Evolutionary conservation across 192 early-diverging fungal genomes (phyloP).

Genomic region (Podila clonocystis): DNA sequence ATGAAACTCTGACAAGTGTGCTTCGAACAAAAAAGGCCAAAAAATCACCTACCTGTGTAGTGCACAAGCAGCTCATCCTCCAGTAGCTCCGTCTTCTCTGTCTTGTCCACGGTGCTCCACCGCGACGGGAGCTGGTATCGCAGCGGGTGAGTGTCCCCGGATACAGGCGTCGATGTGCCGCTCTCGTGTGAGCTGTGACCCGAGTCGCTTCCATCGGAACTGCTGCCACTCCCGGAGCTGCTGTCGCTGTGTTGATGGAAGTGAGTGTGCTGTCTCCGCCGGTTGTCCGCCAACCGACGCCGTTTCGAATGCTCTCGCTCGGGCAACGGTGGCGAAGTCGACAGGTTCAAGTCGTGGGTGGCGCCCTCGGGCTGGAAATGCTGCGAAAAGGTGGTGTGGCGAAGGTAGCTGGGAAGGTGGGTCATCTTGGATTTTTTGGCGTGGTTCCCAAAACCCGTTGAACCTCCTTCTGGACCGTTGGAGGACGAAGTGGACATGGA

Average conservation of each 20-base stretch:
- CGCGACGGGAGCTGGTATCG: slow-evolving; percentile 37
- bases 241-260: slow-evolving; percentile 16
- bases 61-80: slow-evolving; percentile 44
- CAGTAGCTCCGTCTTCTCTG: slow-evolving; percentile 35
- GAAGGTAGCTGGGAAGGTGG: slow-evolving; percentile 27
- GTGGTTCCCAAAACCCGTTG: neutral
- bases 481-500: slow-evolving; percentile 23
- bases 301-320: slow-evolving; percentile 31
- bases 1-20: neutral
- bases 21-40: neutral
- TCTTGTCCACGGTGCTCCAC: slow-evolving; percentile 38
- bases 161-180: neutral
- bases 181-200: slow-evolving; percentile 12
- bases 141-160: slow-evolving; percentile 1
- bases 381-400: slow-evolving; percentile 36
- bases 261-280: slow-evolving; percentile 11
- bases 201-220: slow-evolving; percentile 36
- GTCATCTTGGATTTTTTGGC: slow-evolving; percentile 31
- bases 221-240: slow-evolving; percentile 18
- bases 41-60: slow-evolving; percentile 23
- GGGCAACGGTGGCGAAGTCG: neutral
- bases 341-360: neutral
- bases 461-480: neutral
- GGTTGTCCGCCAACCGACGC: slow-evolving; percentile 6
- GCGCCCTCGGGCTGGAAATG: slow-evolving; percentile 40